Conservation (phyloP, 805 yeast species). For the Cyberlindnera euphorbiae region DNA sequence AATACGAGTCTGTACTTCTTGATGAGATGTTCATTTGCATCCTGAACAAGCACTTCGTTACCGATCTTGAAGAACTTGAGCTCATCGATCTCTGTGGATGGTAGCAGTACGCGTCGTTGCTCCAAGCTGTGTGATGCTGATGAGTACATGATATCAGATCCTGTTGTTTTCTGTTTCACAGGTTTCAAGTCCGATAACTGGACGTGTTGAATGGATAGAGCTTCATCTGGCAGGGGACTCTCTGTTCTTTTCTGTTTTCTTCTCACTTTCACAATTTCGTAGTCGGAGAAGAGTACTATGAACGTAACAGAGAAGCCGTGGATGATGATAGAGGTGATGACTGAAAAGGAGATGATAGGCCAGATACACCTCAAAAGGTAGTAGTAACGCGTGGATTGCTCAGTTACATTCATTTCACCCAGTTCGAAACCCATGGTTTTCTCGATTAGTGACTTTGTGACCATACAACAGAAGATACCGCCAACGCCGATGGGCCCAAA, state of each 20-base stretch:
- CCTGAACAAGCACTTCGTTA: constrained; percentile 13
- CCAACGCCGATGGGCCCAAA: constrained; percentile 97
- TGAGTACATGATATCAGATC: no score
- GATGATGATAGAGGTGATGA: constrained; percentile 77
- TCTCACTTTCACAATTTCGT: constrained; percentile 6
- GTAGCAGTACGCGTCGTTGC: constrained; percentile 7
- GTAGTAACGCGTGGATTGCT: constrained; percentile 49
- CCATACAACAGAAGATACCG: constrained; percentile 76
- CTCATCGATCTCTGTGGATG: constrained; percentile 8
- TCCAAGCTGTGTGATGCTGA: neutral
- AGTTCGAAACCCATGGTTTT: constrained; percentile 8
- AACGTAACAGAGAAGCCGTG: constrained; percentile 90
- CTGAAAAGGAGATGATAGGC: constrained; percentile 79
- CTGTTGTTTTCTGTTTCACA: no score
- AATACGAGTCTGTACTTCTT: constrained; percentile 7
- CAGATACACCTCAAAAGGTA: constrained; percentile 52
- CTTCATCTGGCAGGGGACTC: no score
- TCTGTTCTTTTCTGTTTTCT: neutral
- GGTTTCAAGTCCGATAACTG: constrained; percentile 1
- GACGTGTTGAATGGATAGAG: no score
- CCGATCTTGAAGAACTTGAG: constrained; percentile 15
- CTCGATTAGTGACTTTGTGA: constrained; percentile 70
- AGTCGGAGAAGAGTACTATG: constrained; percentile 11
- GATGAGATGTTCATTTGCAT: constrained; percentile 11
- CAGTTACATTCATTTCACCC: constrained; percentile 38